Evolutionary conservation across 352 stramenopile species (phyloP).

Genomic region (Phytophthora parvispora): DNA sequence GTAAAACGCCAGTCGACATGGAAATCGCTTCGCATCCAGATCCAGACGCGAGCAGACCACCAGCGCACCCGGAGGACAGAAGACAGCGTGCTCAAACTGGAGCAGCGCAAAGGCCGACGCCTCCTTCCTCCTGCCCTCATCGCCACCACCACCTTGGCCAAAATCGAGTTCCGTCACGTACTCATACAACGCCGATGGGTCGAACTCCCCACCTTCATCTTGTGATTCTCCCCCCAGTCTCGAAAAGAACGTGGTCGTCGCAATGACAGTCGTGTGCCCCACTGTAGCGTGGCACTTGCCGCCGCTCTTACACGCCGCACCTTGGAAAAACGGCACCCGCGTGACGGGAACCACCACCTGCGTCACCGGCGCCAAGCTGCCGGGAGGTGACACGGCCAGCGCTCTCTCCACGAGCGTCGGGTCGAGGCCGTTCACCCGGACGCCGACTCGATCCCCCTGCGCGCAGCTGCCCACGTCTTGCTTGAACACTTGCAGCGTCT

Average conservation of each 20-base stretch:
- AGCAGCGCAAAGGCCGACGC: conserved; percentile 63
- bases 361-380: conserved; percentile 54
- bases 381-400: conserved; percentile 59
- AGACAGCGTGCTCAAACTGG: conserved; percentile 74
- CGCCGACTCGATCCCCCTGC: conserved; percentile 97
- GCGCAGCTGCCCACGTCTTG: conserved; percentile 76
- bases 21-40: conserved; percentile 63
- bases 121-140: not conserved
- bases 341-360: conserved; percentile 68
- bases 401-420: conserved; percentile 69
- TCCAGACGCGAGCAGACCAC: conserved; percentile 86
- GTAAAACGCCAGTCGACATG: conserved; percentile 83
- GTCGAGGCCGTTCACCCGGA: conserved; percentile 92
- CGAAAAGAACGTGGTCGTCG: conserved; percentile 72
- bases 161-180: conserved; percentile 50
- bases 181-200: conserved; percentile 50
- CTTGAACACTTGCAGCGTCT: conserved; percentile 99
- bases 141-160: not conserved
- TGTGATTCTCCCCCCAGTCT: conserved; percentile 11
- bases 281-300: conserved; percentile 82
- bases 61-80: conserved; percentile 59
- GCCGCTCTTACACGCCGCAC: conserved; percentile 58
- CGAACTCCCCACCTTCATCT: conserved; percentile 37
- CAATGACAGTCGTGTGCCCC: conserved; percentile 81
- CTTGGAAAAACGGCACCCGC: conserved; percentile 70